phyloP scores from a whole-genome alignment of 345 rosid genomes.

The Litchi chinensis region DNA sequence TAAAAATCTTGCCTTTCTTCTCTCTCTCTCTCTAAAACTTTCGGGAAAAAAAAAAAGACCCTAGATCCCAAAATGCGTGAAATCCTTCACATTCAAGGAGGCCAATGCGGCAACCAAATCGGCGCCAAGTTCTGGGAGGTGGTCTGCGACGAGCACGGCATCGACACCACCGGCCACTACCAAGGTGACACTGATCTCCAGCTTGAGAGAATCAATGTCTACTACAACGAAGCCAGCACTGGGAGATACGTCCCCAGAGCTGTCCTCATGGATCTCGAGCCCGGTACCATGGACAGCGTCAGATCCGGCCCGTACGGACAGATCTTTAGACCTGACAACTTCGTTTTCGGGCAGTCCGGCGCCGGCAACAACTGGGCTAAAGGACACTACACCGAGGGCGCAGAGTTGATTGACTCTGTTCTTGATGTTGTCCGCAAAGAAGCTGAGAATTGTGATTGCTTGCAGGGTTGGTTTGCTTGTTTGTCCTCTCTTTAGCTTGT shows the following conservation, averaged over 20 bases:
- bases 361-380: slow-evolving; percentile 58
- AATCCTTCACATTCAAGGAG: slow-evolving; percentile 29
- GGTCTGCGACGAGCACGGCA: slow-evolving; percentile 26
- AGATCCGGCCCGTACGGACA: slow-evolving; percentile 35
- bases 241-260: slow-evolving; percentile 44
- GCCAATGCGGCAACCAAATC: slow-evolving; percentile 30
- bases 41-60: background rate
- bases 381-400: slow-evolving; percentile 48
- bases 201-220: slow-evolving; percentile 36
- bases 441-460: slow-evolving; percentile 46
- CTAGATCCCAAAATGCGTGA: slow-evolving; percentile 28
- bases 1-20: no score
- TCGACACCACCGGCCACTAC: slow-evolving; percentile 15
- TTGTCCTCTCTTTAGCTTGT: background rate
- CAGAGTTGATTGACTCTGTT: slow-evolving; percentile 44
- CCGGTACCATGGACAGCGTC: slow-evolving; percentile 49
- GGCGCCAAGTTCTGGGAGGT: slow-evolving; percentile 28
- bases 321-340: slow-evolving; percentile 51
- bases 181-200: background rate
- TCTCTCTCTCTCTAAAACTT: background rate
- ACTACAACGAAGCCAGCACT: slow-evolving; percentile 46
- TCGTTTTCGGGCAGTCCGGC: slow-evolving; percentile 50
- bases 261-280: slow-evolving; percentile 48
- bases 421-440: slow-evolving; percentile 50
- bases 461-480: slow-evolving; percentile 31